Evolutionary conservation across 2,329 filamentous ascomycete genomes (phyloP), one percentile per base, ranked within the genome.

Genomic region (Juglanconis sp.): DNA sequence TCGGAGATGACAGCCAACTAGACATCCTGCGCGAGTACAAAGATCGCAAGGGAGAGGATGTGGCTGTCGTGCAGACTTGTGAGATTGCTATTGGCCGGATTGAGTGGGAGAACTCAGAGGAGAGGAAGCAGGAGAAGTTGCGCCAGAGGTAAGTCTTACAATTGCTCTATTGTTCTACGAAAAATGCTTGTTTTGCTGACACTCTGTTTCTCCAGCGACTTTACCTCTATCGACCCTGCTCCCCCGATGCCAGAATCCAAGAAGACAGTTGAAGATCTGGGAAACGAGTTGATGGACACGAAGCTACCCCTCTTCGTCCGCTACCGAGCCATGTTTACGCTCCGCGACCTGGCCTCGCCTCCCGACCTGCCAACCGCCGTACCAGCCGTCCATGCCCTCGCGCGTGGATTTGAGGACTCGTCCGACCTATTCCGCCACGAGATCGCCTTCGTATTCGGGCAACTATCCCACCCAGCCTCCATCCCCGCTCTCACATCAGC

Each of bases 251-350:
- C 92, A 49, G 82, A 92, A 69, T 80, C 83, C n/a, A 76, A 81
- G 58, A 76, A 82, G 60, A 87, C 87, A 3, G 91, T 96, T 53
- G 81, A 88, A 38, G 86, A 90, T 59, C 82, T 99, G 38, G 89
- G 90, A 70, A 82, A 85, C 70, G 86, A 84, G 31, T 81, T 99
- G 57, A 87, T 98, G 74, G 88, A 98, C 74, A 88, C 89, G 5
- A 83, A 79, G 5, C 78, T 88, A 53, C 91, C 92, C 31, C 85
- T 99, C 11, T 99, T 99, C 81, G 80, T 92, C 72, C 88, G 95
- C 72, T 99, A 99, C 78, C 87, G 95, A 70, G 94, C 95, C 73
- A 99, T 99, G 95, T 99, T 99, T 72, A 91, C 92, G 61, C 87
- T 99, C 56, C 89, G 95, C 71, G 95, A 99, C 75, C 87, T 99